A percentile compares a stretch with the other conserved stretches of the same genome.
phyloP scores from a whole-genome alignment of 1,139 yeast genomes.

The Diutina mesorugosa region DNA sequence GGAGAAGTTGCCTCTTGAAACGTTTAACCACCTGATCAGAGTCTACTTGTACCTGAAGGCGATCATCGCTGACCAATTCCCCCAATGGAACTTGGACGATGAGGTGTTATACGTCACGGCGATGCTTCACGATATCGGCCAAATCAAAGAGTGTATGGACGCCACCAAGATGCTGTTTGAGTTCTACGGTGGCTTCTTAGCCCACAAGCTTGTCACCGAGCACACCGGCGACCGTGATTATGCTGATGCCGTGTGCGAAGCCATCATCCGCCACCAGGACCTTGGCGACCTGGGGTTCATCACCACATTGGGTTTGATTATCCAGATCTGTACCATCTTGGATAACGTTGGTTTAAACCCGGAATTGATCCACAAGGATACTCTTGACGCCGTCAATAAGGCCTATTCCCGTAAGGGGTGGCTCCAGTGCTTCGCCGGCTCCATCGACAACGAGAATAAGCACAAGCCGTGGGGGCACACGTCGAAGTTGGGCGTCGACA shows the following conservation, averaged over 20 bases:
- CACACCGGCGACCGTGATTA: conserved; percentile 14
- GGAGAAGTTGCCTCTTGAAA: conserved; percentile 14
- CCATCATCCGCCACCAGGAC: conserved; percentile 26
- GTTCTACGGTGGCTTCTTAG: conserved; percentile 22
- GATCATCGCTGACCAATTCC: conserved; percentile 23
- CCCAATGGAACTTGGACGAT: conserved; percentile 19
- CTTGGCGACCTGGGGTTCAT: conserved; percentile 22
- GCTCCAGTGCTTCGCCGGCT: conserved; percentile 21
- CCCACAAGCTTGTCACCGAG: conserved; percentile 16
- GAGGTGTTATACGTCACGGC: conserved; percentile 21
- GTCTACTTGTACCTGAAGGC: conserved; percentile 21
- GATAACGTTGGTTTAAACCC: conserved; percentile 24
- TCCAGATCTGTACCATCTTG: conserved; percentile 23
- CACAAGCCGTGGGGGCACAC: conserved; percentile 26
- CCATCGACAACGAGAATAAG: conserved; percentile 21
- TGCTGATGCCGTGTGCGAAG: conserved; percentile 28
- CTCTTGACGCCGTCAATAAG: conserved; percentile 17
- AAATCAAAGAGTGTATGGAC: conserved; percentile 21
- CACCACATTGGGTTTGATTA: conserved; percentile 22
- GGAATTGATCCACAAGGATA: conserved; percentile 18
- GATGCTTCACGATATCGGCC: conserved; percentile 24
- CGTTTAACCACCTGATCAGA: conserved; percentile 20
- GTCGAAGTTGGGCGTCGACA: conserved; percentile 19
- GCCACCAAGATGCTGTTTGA: conserved; percentile 27
- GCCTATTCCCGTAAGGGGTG: conserved; percentile 19